Evolutionary conservation across 2,329 filamentous ascomycete genomes (phyloP).

Genomic region (Lecanicillium sp.): DNA sequence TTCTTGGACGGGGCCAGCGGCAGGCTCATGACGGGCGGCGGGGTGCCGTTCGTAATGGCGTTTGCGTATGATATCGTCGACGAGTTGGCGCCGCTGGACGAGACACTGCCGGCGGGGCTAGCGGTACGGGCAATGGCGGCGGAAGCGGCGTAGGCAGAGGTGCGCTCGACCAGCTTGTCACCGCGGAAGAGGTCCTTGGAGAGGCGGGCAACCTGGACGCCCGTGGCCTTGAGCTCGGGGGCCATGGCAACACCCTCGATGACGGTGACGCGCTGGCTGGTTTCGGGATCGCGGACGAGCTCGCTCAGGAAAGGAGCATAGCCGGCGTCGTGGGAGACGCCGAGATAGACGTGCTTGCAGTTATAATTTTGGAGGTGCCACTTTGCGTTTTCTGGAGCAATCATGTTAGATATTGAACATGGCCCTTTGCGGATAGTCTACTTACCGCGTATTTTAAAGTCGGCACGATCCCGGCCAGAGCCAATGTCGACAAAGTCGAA

Average conservation of each 20-base stretch:
- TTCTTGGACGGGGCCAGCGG: constrained; percentile 28
- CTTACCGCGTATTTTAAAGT: constrained; percentile 53
- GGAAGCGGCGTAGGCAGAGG: constrained; percentile 9
- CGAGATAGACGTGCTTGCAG: constrained; percentile 54
- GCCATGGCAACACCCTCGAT: constrained; percentile 46
- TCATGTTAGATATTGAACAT: background rate
- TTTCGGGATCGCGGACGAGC: constrained; percentile 36
- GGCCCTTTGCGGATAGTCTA: background rate
- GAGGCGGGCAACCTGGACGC: constrained; percentile 38
- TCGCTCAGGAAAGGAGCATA: constrained; percentile 54
- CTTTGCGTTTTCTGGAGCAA: constrained; percentile 34
- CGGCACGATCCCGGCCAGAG: constrained; percentile 48
- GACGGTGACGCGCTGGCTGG: constrained; percentile 39
- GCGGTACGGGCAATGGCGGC: constrained; percentile 8
- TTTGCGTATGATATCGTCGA: constrained; percentile 26
- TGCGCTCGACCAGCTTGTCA: constrained; percentile 40
- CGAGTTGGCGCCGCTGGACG: constrained; percentile 24
- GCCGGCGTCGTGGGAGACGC: constrained; percentile 53
- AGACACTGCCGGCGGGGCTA: constrained; percentile 29
- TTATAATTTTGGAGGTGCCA: constrained; percentile 55
- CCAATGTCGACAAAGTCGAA: constrained; percentile 61
- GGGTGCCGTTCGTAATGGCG: constrained; percentile 31
- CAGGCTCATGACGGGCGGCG: constrained; percentile 33
- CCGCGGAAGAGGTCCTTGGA: constrained; percentile 42
- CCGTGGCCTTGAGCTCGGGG: constrained; percentile 39